Base-by-base conservation (phyloP, 2,329 filamentous ascomycete genomes). In the Colletotrichum chrysophilum region DNA sequence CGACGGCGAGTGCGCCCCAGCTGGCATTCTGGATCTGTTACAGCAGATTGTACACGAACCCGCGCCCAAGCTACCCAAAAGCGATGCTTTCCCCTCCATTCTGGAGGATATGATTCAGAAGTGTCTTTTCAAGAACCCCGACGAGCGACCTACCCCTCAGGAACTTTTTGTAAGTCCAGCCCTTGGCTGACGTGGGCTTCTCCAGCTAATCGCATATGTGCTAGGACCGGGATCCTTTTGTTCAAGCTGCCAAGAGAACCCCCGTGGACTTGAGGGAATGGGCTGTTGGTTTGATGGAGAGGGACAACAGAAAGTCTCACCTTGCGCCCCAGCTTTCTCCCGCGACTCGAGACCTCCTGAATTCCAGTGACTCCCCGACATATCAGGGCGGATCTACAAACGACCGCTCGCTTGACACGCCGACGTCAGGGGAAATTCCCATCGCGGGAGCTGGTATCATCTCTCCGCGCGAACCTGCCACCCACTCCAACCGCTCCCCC, bases 31-130 rank as follows among this genome's bases (percentile, higher is more conserved):
- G 71, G 97, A 99, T 85, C 90, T 99, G 75, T 88, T 99, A 64
- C 97, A 99, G 85, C 96, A 98, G 83, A 99, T 99, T 83, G 97
- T 99, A 28, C 94, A 98, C 82, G 97, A 99, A 85, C 96, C 96
- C 5, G 95, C 97, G 5, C 97, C 97, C 2, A 96, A 92, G 83
- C 90, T 99, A 67, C 97, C 97, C 56, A 98, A 98, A 91, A 98
- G 96, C 82, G 97, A 98, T 82, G 97, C 97, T 3, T 99, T 99
- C 89, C 97, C 97, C 1, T 91, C 93, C 32, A 98, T 98, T 78
- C 87, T 99, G 62, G 96, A 98, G 80, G 96, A 98, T 78, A 98
- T 98, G 92, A 96, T 98, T 74, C 96, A 97, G 79, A 98, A 97
- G 84, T 99, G 97, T 86, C 87, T 99, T 78, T 93, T 93, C 84